A percentile compares a stretch with the other conserved stretches of the same genome.
Conservation (phyloP, 1,284 basidiomycete species). For the Caloboletus firmus region DNA sequence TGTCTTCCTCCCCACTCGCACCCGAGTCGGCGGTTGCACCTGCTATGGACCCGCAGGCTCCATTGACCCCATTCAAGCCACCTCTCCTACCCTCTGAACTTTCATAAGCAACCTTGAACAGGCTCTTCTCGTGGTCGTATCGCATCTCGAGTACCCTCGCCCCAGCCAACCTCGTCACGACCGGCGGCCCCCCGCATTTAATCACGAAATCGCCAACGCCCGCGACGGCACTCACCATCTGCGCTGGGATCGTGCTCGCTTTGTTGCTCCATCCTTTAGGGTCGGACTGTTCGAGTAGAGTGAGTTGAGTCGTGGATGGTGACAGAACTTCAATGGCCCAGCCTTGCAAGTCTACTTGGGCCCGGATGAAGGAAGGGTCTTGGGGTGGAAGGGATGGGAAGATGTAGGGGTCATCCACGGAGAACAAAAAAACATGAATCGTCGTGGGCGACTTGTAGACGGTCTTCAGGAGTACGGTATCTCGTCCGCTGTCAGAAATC, state of each 20-base stretch:
- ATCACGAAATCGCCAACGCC: conserved; percentile 94
- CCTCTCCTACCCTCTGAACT: conserved; percentile 55
- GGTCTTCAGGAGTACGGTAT: conserved; percentile 89
- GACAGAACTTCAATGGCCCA: conserved; percentile 97
- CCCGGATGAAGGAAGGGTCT: conserved; percentile 81
- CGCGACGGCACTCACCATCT: conserved; percentile 85
- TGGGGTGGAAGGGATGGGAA: conserved; percentile 78
- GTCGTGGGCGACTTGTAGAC: conserved; percentile 96
- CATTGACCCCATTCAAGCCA: conserved; percentile 27
- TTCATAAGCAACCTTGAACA: conserved; percentile 86
- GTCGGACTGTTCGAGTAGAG: conserved; percentile 94
- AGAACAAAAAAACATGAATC: conserved; percentile 95
- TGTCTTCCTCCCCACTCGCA: conserved; percentile 14
- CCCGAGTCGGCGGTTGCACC: conserved; percentile 9
- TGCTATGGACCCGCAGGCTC: conserved; percentile 12
- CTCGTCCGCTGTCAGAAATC: conserved; percentile 68
- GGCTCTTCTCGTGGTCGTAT: conserved; percentile 87
- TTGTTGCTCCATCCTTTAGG: conserved; percentile 98
- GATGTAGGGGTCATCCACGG: conserved; percentile 83
- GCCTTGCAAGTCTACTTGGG: conserved; percentile 93
- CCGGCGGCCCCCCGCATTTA: conserved; percentile 91
- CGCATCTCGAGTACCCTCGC: conserved; percentile 72
- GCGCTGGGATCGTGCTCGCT: conserved; percentile 79
- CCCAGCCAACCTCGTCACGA: conserved; percentile 81
- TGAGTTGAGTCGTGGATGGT: conserved; percentile 92